Percentiles rank a stretch among this genome's conserved stretches.
These are phyloP conservation scores for Cornus florida DNA, from an alignment of 148 eudicot genomes.

Conservation along the genomic window DNA sequence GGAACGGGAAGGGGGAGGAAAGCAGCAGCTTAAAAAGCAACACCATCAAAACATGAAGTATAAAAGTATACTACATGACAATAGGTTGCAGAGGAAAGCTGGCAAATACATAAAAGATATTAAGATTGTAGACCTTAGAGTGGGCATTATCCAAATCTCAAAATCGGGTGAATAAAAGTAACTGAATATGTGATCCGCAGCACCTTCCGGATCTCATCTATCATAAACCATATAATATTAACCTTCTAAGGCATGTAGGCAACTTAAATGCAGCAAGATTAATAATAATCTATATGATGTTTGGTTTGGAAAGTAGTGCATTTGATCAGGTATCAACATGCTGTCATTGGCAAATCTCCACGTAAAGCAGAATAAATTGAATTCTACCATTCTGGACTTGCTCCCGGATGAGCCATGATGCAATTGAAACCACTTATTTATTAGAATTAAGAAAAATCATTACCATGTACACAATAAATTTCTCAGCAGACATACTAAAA, in stretches of 20 bases:
- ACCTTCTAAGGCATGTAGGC: not conserved
- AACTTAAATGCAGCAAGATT: not conserved
- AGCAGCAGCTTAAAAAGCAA: too few species aligned
- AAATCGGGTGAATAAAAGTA: not conserved
- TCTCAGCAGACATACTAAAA: not conserved
- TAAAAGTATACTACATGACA: not conserved
- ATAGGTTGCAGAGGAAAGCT: not conserved
- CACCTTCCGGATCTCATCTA: not conserved
- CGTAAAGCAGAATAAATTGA: not conserved
- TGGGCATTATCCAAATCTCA: not conserved
- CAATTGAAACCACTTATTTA: conserved; percentile 15
- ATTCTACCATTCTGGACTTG: not conserved
- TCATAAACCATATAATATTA: not conserved
- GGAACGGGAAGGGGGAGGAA: too few species aligned
- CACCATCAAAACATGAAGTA: not conserved
- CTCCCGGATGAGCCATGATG: not conserved
- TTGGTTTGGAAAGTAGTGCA: not conserved
- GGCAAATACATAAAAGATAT: not conserved
- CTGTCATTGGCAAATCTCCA: not conserved
- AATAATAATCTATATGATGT: too few species aligned
- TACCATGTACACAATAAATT: not conserved
- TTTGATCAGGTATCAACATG: conserved; percentile 9
- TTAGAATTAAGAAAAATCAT: conserved; percentile 9
- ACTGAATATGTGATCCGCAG: not conserved
- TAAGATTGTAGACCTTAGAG: not conserved